A percentile compares a stretch with the other conserved stretches of the same genome.
These are phyloP conservation scores for Fomitopsis serialis DNA, from an alignment of 768 basidiomycete species.

Conservation along the genomic window DNA sequence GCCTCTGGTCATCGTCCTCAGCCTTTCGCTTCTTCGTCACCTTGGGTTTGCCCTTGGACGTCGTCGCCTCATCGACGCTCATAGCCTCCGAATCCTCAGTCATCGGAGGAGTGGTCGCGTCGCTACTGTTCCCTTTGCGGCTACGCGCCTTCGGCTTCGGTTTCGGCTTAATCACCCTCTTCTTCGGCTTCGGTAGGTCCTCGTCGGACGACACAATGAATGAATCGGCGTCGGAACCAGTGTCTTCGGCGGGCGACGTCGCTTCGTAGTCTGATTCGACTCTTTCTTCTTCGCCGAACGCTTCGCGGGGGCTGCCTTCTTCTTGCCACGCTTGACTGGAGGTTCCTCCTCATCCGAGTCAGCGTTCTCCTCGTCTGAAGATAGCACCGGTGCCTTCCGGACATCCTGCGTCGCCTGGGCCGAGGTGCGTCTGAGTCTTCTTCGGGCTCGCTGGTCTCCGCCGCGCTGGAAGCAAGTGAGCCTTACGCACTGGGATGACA, in stretches of 20 bases:
- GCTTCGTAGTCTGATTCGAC: slow-evolving; percentile 2
- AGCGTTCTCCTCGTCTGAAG: slow-evolving; percentile 42
- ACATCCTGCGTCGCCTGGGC: slow-evolving; percentile 15
- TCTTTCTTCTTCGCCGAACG: slow-evolving; percentile 4
- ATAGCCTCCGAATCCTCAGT: slow-evolving; percentile 14
- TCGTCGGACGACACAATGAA: slow-evolving; percentile 15
- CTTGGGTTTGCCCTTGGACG: slow-evolving; percentile 14
- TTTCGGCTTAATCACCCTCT: slow-evolving; percentile 25
- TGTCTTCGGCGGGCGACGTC: slow-evolving; percentile 13
- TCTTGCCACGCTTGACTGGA: background rate
- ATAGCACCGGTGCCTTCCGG: slow-evolving; percentile 35
- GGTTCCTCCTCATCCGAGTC: slow-evolving; percentile 9
- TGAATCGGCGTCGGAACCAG: slow-evolving; percentile 17
- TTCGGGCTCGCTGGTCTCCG: slow-evolving; percentile 22
- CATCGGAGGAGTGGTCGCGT: slow-evolving; percentile 12
- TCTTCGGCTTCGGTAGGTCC: slow-evolving; percentile 20
- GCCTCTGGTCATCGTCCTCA: slow-evolving; percentile 27
- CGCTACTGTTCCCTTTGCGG: slow-evolving; percentile 16
- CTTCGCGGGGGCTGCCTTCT: slow-evolving; percentile 9
- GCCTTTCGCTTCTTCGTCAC: slow-evolving; percentile 40
- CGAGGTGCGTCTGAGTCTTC: slow-evolving; percentile 33
- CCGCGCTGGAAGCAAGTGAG: slow-evolving; percentile 23
- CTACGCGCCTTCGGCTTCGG: slow-evolving; percentile 12
- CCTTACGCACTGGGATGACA: slow-evolving; percentile 36
- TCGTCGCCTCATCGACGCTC: slow-evolving; percentile 17